Percentiles rank a stretch among this genome's conserved stretches.
Evolutionary conservation across 495 filamentous ascomycete species (phyloP).

Genomic region (Aspergillus diversus): DNA sequence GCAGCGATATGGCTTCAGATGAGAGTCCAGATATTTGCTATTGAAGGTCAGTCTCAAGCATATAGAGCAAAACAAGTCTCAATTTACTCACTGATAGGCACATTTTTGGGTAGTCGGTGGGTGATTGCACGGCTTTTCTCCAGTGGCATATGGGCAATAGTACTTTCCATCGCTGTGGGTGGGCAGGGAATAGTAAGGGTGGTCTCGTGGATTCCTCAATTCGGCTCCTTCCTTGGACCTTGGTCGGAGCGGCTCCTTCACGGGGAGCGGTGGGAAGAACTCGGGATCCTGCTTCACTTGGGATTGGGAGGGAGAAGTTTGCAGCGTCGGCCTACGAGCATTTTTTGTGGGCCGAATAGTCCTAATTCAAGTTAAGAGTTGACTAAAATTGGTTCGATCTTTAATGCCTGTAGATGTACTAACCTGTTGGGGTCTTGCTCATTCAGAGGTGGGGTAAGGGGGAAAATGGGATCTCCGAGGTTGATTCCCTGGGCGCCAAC

Average conservation of each 20-base stretch:
- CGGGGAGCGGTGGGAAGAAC: constrained; percentile 42
- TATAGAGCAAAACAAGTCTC: constrained; percentile 9
- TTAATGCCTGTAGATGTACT: constrained; percentile 22
- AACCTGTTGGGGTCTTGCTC: constrained; percentile 54
- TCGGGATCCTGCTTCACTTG: constrained; percentile 45
- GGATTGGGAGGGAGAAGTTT: constrained; percentile 36
- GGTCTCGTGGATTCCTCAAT: constrained; percentile 69
- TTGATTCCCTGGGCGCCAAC: constrained; percentile 44
- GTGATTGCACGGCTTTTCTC: constrained; percentile 76
- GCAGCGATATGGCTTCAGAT: constrained; percentile 92
- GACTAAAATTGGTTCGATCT: not conserved
- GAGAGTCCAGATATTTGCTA: constrained; percentile 94
- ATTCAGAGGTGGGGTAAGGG: constrained; percentile 42
- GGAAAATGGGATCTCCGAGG: constrained; percentile 49
- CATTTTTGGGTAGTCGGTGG: constrained; percentile 91
- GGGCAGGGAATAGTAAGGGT: constrained; percentile 75
- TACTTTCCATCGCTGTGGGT: constrained; percentile 77
- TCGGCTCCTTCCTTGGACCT: constrained; percentile 53
- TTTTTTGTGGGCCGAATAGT: constrained; percentile 45
- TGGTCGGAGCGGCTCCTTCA: constrained; percentile 43
- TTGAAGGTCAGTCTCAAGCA: constrained; percentile 29
- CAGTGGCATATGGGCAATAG: constrained; percentile 81
- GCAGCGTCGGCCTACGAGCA: constrained; percentile 41
- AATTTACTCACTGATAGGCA: constrained; percentile 85
- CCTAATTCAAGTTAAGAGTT: constrained; percentile 32